These are phyloP conservation scores for Ascochyta lentis DNA, from an alignment of 2,329 filamentous ascomycete species.

Conservation along the genomic window DNA sequence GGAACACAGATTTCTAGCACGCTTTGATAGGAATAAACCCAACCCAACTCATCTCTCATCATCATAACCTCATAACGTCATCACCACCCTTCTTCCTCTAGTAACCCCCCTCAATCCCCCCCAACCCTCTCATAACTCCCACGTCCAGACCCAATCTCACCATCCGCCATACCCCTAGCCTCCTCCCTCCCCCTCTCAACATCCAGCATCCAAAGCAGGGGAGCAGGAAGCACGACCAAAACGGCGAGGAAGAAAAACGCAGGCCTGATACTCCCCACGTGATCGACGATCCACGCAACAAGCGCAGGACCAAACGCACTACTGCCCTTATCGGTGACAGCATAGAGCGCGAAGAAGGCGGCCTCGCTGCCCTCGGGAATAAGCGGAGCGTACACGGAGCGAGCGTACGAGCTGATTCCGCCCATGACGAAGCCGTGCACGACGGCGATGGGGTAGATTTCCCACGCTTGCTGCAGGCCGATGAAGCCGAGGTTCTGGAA, in stretches of 20 bases:
- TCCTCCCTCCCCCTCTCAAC: slow-evolving; percentile 63
- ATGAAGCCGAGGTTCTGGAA: slow-evolving; percentile 74
- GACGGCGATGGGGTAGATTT: slow-evolving; percentile 87
- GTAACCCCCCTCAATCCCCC: slow-evolving; percentile 12
- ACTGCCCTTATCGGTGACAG: slow-evolving; percentile 93
- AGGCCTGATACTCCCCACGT: slow-evolving; percentile 50
- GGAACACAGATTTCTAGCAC: too few species aligned
- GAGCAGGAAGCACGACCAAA: slow-evolving; percentile 78
- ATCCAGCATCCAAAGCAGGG: slow-evolving; percentile 80
- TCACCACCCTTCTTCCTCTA: not conserved
- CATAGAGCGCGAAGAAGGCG: slow-evolving; percentile 91
- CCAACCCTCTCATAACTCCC: slow-evolving; percentile 28
- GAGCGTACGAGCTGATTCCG: slow-evolving; percentile 85
- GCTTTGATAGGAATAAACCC: too few species aligned
- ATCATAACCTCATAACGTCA: not conserved
- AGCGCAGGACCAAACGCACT: slow-evolving; percentile 90
- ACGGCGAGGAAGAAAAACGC: slow-evolving; percentile 87
- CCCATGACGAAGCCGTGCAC: slow-evolving; percentile 90
- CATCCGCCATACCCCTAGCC: slow-evolving; percentile 35
- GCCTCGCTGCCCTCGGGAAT: slow-evolving; percentile 92
- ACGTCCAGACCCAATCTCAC: slow-evolving; percentile 17
- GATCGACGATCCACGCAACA: slow-evolving; percentile 86
- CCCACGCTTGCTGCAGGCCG: slow-evolving; percentile 85
- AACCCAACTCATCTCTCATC: too few species aligned
- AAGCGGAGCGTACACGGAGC: slow-evolving; percentile 85